These are phyloP conservation scores for Podila epicladia DNA, from an alignment of 192 early-diverging fungal species.

Conservation along the genomic window DNA sequence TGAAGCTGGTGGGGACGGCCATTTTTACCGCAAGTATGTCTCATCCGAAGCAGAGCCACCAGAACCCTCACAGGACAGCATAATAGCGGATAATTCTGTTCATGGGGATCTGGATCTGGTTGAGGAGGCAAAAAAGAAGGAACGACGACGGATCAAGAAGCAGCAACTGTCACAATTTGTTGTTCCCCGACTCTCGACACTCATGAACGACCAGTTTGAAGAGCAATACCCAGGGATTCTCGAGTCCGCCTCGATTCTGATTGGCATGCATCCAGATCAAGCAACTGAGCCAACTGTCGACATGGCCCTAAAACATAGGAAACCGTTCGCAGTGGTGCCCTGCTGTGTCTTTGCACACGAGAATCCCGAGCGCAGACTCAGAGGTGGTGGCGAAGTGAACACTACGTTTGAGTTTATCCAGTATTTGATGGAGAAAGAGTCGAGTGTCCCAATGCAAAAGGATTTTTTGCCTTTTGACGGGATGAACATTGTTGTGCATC, in stretches of 20 bases:
- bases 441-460: neutral
- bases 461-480: slow-evolving; percentile 47
- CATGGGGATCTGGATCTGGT: neutral
- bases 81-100: neutral
- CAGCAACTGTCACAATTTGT: slow-evolving; percentile 15
- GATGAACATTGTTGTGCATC: slow-evolving; percentile 33
- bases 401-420: slow-evolving; percentile 57
- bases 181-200: slow-evolving; percentile 30
- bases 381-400: slow-evolving; percentile 37
- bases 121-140: slow-evolving; percentile 7
- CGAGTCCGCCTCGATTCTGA: slow-evolving; percentile 50
- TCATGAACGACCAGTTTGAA: slow-evolving; percentile 52
- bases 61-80: no score
- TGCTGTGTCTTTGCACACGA: slow-evolving; percentile 66
- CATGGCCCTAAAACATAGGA: slow-evolving; percentile 51
- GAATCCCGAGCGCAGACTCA: slow-evolving; percentile 53
- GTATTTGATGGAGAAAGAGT: slow-evolving; percentile 54
- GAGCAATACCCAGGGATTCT: slow-evolving; percentile 29
- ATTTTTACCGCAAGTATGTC: neutral
- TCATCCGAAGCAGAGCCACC: neutral
- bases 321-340: slow-evolving; percentile 65
- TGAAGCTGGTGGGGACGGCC: slow-evolving; percentile 31
- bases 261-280: slow-evolving; percentile 69
- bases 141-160: slow-evolving; percentile 21
- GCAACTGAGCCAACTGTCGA: slow-evolving; percentile 69